phyloP scores from a whole-genome alignment of 352 stramenopile species.

The Discostella stelligera region DNA sequence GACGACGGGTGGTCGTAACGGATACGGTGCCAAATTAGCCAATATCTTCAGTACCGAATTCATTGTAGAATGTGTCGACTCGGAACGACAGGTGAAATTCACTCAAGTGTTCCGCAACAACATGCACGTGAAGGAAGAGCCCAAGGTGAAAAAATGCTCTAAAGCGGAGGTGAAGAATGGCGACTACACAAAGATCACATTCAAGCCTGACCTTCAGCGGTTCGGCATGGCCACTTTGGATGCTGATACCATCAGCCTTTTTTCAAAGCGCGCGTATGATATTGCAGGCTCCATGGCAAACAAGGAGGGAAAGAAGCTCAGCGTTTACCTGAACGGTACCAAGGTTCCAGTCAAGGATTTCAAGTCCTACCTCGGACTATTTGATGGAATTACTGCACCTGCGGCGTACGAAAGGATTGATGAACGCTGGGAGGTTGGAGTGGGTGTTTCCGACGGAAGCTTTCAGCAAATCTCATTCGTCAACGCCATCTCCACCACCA shows the following conservation, averaged over 20 bases:
- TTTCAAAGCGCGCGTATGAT: conserved; percentile 97
- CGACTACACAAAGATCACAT: conserved; percentile 97
- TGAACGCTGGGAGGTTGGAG: conserved; percentile 94
- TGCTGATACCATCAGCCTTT: conserved; percentile 89
- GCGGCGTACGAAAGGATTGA: conserved; percentile 92
- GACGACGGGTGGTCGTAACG: conserved; percentile 94
- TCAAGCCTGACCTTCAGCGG: conserved; percentile 92
- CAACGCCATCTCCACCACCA: conserved; percentile 96
- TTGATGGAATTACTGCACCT: conserved; percentile 83
- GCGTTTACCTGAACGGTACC: conserved; percentile 88
- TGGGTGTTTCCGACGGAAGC: conserved; percentile 85
- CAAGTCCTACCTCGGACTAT: conserved; percentile 94
- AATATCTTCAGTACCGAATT: conserved; percentile 99
- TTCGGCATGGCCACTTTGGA: conserved; percentile 96
- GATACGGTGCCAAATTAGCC: conserved; percentile 97
- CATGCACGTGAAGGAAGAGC: conserved; percentile 90
- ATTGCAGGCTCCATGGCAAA: conserved; percentile 94
- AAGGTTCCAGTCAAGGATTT: conserved; percentile 90
- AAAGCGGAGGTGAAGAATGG: conserved; percentile 83
- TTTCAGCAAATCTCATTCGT: conserved; percentile 99
- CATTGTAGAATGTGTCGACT: conserved; percentile 96
- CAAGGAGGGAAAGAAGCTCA: conserved; percentile 87
- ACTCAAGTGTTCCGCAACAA: conserved; percentile 95
- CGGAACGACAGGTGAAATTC: conserved; percentile 90
- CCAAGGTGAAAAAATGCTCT: conserved; percentile 79